phyloP scores from a whole-genome alignment of 192 early-diverging fungal genomes.

The Podila clonocystis region DNA sequence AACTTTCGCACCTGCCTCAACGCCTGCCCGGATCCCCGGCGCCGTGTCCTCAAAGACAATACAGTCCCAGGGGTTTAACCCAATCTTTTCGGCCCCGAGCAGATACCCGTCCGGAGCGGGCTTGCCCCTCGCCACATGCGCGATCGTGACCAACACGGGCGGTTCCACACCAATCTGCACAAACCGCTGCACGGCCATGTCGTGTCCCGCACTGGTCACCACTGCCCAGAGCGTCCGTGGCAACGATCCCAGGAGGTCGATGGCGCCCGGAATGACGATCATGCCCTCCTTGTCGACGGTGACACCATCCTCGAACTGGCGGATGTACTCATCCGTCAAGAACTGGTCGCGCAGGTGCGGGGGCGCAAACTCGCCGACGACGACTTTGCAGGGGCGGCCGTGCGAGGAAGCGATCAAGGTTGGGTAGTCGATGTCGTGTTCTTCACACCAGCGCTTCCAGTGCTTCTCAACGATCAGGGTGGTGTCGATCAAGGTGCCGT shows the following conservation, averaged over 20 bases:
- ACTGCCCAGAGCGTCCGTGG: constrained; percentile 43
- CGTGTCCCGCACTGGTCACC: constrained; percentile 53
- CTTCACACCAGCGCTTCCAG: constrained; percentile 51
- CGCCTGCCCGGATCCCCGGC: constrained; percentile 54
- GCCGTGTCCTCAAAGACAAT: constrained; percentile 65
- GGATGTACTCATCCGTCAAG: constrained; percentile 7
- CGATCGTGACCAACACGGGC: constrained; percentile 26
- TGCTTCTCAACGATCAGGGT: constrained; percentile 58
- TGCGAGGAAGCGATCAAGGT: constrained; percentile 54
- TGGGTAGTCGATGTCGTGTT: constrained; percentile 49
- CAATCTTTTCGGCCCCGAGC: constrained; percentile 36
- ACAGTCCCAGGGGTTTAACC: constrained; percentile 45
- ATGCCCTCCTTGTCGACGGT: constrained; percentile 53
- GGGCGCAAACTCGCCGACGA: constrained; percentile 54
- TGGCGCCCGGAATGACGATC: constrained; percentile 56
- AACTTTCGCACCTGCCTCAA: constrained; percentile 42
- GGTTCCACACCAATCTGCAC: constrained; percentile 51
- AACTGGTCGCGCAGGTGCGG: constrained; percentile 22
- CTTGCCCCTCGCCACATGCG: constrained; percentile 43
- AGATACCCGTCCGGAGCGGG: constrained; percentile 56
- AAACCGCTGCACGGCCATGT: constrained; percentile 55
- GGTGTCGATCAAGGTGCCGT: constrained; percentile 63
- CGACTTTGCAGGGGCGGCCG: constrained; percentile 57
- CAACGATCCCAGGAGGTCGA: constrained; percentile 31
- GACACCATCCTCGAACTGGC: constrained; percentile 24